Evolutionary conservation across 2,329 filamentous ascomycete genomes (phyloP).

Genomic region (Blastomyces gilchristii): DNA sequence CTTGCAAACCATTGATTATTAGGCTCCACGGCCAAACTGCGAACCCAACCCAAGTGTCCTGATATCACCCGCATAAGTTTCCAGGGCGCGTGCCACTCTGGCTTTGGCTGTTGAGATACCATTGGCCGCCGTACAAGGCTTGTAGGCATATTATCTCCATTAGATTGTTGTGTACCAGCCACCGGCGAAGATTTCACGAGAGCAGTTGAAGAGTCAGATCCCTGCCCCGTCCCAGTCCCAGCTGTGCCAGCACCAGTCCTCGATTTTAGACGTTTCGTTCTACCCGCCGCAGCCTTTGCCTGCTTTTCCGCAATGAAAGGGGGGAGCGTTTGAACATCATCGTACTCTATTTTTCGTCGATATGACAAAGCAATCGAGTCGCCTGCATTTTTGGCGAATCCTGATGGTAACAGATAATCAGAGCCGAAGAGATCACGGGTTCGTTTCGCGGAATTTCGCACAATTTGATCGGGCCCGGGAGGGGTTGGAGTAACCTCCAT

Average conservation of each 20-base stretch:
- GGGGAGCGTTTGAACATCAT: slow-evolving; percentile 65
- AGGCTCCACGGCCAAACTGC: slow-evolving; percentile 80
- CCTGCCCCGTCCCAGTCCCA: slow-evolving; percentile 37
- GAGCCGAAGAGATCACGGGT: slow-evolving; percentile 40
- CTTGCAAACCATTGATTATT: slow-evolving; percentile 97
- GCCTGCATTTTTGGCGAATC: slow-evolving; percentile 33
- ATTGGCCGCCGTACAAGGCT: slow-evolving; percentile 55
- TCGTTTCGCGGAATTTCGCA: slow-evolving; percentile 36
- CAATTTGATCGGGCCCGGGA: slow-evolving; percentile 25
- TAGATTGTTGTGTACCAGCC: slow-evolving; percentile 21
- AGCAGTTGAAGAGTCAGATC: slow-evolving; percentile 44
- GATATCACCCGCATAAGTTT: slow-evolving; percentile 97
- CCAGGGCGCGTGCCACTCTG: slow-evolving; percentile 97
- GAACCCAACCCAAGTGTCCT: slow-evolving; percentile 91
- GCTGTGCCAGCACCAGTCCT: slow-evolving; percentile 41
- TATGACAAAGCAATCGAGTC: slow-evolving; percentile 37
- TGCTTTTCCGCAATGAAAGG: slow-evolving; percentile 70
- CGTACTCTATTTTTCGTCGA: slow-evolving; percentile 55
- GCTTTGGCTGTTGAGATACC: slow-evolving; percentile 56
- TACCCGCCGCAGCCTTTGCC: slow-evolving; percentile 52
- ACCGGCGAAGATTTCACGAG: slow-evolving; percentile 35
- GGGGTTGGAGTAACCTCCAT: slow-evolving; percentile 23
- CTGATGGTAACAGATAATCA: slow-evolving; percentile 37
- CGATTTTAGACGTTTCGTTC: slow-evolving; percentile 53
- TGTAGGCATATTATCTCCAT: slow-evolving; percentile 41